These are phyloP conservation scores for Aegilops tauschii DNA, from an alignment of 176 grass and related monocot species.

Conservation along the genomic window DNA sequence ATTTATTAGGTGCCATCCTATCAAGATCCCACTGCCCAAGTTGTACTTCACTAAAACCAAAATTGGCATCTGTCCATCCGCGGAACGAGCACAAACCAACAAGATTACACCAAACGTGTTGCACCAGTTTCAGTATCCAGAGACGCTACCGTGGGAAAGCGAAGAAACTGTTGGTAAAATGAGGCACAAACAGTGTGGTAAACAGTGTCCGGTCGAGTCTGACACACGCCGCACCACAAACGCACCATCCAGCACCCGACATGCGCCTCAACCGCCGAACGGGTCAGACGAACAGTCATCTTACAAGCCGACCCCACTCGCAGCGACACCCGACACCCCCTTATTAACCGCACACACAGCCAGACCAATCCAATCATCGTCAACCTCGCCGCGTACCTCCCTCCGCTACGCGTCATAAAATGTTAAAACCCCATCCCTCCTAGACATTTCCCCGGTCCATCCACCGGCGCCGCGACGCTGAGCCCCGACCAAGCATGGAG, in stretches of 20 bases:
- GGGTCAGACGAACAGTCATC: neutral
- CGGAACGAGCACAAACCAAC: no score
- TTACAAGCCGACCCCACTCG: neutral
- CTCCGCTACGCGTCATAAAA: neutral
- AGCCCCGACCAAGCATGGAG: constrained; percentile 37
- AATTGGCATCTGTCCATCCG: no score
- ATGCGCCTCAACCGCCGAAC: neutral
- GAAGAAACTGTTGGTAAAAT: no score
- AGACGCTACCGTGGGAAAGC: no score
- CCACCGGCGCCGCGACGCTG: neutral
- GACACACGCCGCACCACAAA: neutral
- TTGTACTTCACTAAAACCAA: no score
- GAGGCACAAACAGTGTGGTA: no score
- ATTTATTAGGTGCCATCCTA: no score
- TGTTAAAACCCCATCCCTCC: neutral
- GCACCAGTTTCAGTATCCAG: no score
- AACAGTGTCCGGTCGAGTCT: neutral
- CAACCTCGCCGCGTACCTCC: neutral
- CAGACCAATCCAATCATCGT: neutral
- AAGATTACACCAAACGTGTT: no score
- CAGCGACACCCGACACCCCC: neutral
- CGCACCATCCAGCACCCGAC: neutral
- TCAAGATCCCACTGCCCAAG: no score
- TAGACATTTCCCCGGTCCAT: neutral
- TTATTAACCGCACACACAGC: neutral